Evolutionary conservation across 1,284 basidiomycete genomes (phyloP).

Genomic region (Ceratobasidium papillatum): DNA sequence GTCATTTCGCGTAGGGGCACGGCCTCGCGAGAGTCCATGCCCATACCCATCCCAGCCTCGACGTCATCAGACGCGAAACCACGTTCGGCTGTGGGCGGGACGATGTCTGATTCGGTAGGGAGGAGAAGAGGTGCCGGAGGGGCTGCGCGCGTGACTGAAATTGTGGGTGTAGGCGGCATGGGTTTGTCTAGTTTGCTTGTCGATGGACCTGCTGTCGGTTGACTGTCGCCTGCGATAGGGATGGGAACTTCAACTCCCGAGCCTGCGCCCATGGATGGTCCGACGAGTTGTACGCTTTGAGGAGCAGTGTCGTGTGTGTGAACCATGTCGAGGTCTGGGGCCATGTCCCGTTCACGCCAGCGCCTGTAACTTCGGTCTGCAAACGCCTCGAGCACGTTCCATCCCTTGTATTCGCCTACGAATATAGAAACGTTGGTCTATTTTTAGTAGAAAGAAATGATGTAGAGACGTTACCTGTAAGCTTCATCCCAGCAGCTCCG

Average conservation of each 20-base stretch:
- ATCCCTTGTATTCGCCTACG: conserved; percentile 85
- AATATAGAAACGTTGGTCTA: conserved; percentile 56
- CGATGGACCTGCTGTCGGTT: conserved; percentile 45
- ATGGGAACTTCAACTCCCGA: conserved; percentile 61
- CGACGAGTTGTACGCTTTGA: conserved; percentile 51
- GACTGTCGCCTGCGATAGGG: conserved; percentile 58
- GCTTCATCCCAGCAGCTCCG: conserved; percentile 50
- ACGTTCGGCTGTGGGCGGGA: conserved; percentile 59
- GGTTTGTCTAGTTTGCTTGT: conserved; percentile 44
- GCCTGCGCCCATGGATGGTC: conserved; percentile 52
- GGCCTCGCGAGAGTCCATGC: conserved; percentile 48
- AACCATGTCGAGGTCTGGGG: conserved; percentile 55
- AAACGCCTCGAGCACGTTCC: conserved; percentile 90
- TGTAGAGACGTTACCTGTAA: conserved; percentile 20
- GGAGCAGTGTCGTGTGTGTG: not conserved
- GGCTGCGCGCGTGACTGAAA: conserved; percentile 73
- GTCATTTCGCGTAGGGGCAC: conserved; percentile 56
- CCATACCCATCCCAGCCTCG: conserved; percentile 66
- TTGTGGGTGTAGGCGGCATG: conserved; percentile 56
- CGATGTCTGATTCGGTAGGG: conserved; percentile 69
- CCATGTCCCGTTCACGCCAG: conserved; percentile 82
- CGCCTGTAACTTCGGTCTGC: conserved; percentile 84
- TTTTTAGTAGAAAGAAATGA: not conserved
- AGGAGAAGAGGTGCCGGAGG: conserved; percentile 70
- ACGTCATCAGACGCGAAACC: conserved; percentile 59